Percentiles rank a stretch among this genome's conserved stretches.
These are phyloP conservation scores for Tetradesmus obliquus DNA, from an alignment of 139 green algal genomes.

Conservation along the genomic window DNA sequence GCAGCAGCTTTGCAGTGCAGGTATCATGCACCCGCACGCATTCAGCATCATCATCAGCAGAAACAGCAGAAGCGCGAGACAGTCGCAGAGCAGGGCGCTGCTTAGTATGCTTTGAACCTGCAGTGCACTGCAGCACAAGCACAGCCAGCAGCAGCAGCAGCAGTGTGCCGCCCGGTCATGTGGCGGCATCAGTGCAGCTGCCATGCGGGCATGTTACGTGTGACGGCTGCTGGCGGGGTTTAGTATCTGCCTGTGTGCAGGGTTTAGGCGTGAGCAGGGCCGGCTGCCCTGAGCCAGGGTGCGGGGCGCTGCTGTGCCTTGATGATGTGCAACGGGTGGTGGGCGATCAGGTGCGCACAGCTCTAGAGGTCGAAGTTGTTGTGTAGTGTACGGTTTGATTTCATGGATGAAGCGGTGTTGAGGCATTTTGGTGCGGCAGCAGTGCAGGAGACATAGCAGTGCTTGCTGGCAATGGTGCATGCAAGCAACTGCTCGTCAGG, in stretches of 20 bases:
- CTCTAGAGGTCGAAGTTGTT: too few relatives aligned
- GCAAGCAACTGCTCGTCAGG: too few relatives aligned
- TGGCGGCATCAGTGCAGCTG: conserved; percentile 11
- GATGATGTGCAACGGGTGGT: conserved; percentile 9
- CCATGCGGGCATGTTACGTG: conserved; percentile 22
- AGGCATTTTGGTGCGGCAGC: too few relatives aligned
- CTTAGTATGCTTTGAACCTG: conserved; percentile 26
- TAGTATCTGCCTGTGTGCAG: conserved; percentile 20
- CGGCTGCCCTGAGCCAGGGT: neutral
- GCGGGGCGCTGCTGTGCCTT: neutral
- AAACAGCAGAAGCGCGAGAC: neutral
- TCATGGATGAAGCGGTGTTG: too few relatives aligned
- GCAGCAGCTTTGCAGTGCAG: neutral
- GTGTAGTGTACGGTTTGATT: too few relatives aligned
- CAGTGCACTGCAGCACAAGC: neutral
- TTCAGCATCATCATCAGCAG: neutral
- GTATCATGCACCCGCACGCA: neutral
- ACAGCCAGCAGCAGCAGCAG: neutral
- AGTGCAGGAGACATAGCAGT: too few relatives aligned
- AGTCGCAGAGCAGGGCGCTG: neutral
- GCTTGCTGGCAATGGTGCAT: too few relatives aligned
- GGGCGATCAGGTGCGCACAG: neutral
- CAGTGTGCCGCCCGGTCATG: neutral
- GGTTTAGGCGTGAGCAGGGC: neutral
- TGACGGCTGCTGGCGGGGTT: conserved; percentile 36